Percentiles rank a stretch among this genome's conserved stretches.
phyloP scores from a whole-genome alignment of 768 basidiomycete species.

The Antrodiella citrinella region DNA sequence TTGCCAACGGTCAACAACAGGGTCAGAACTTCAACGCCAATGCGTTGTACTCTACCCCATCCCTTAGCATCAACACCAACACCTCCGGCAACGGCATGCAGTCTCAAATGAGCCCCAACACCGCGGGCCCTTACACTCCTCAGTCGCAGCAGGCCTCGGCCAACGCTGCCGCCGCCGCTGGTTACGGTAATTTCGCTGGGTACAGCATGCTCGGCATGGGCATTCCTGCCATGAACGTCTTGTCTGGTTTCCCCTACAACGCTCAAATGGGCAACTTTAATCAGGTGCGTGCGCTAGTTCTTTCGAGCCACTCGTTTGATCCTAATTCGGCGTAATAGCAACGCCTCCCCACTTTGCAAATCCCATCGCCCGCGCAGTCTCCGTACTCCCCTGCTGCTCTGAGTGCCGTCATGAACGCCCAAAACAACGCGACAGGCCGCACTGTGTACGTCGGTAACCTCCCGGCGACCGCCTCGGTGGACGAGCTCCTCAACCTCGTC shows the following conservation, averaged over 20 bases:
- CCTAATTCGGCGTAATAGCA: constrained; percentile 29
- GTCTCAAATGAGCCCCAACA: constrained; percentile 65
- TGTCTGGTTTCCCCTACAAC: constrained; percentile 65
- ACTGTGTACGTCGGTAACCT: constrained; percentile 98
- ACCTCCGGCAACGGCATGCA: constrained; percentile 38
- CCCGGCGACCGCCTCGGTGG: constrained; percentile 91
- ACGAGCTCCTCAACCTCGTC: constrained; percentile 95
- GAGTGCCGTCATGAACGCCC: constrained; percentile 57
- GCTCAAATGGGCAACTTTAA: constrained; percentile 63
- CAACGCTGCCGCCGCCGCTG: constrained; percentile 34
- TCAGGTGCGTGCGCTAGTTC: constrained; percentile 36
- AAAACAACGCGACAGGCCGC: constrained; percentile 59
- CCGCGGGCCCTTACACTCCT: constrained; percentile 45
- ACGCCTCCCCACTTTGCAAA: constrained; percentile 59
- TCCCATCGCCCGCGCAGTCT: constrained; percentile 62
- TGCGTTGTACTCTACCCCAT: constrained; percentile 67
- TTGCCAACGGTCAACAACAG: no score
- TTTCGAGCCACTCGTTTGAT: constrained; percentile 1
- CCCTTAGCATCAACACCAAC: constrained; percentile 60
- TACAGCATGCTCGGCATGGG: constrained; percentile 82
- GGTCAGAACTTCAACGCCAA: constrained; percentile 45
- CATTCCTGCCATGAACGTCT: constrained; percentile 64
- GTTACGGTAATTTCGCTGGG: constrained; percentile 53
- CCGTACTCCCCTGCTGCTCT: constrained; percentile 76
- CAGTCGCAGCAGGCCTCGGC: constrained; percentile 29